Conservation (phyloP, 345 rosid species). For the Lenwebbia sp. region DNA sequence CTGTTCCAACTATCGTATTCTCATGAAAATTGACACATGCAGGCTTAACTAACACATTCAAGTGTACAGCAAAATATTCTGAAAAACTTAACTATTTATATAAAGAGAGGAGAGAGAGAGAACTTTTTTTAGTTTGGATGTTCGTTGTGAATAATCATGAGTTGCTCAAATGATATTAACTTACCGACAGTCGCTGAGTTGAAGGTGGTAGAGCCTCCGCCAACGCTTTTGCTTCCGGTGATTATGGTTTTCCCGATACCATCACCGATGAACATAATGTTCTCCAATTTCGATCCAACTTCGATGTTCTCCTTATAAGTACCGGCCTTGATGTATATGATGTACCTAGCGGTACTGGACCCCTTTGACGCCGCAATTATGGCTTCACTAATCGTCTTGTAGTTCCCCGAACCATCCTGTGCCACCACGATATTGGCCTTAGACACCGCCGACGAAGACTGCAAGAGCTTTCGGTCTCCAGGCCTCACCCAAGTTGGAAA, state of each 20-base stretch:
- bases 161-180: conserved; percentile 1
- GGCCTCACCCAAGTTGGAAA: conserved; percentile 73
- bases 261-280: conserved; percentile 78
- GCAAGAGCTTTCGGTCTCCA: conserved; percentile 70
- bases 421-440: conserved; percentile 34
- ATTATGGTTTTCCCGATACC: conserved; percentile 67
- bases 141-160: too few species aligned
- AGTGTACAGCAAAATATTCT: too few species aligned
- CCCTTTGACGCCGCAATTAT: conserved; percentile 38
- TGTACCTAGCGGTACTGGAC: conserved; percentile 48
- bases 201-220: conserved; percentile 82
- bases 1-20: too few species aligned
- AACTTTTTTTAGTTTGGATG: too few species aligned
- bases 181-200: conserved; percentile 89
- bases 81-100: too few species aligned
- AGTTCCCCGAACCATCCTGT: conserved; percentile 36
- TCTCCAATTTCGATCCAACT: conserved; percentile 28
- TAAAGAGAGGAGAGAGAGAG: too few species aligned
- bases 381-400: conserved; percentile 29
- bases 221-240: conserved; percentile 86
- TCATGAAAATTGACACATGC: too few species aligned
- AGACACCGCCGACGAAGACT: conserved; percentile 14
- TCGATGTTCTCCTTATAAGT: conserved; percentile 56
- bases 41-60: too few species aligned
- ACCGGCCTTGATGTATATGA: conserved; percentile 72